Percentiles rank a stretch among this genome's conserved stretches.
These are phyloP conservation scores for Microascus cirrosus DNA, from an alignment of 2,329 filamentous ascomycete genomes.

Conservation along the genomic window DNA sequence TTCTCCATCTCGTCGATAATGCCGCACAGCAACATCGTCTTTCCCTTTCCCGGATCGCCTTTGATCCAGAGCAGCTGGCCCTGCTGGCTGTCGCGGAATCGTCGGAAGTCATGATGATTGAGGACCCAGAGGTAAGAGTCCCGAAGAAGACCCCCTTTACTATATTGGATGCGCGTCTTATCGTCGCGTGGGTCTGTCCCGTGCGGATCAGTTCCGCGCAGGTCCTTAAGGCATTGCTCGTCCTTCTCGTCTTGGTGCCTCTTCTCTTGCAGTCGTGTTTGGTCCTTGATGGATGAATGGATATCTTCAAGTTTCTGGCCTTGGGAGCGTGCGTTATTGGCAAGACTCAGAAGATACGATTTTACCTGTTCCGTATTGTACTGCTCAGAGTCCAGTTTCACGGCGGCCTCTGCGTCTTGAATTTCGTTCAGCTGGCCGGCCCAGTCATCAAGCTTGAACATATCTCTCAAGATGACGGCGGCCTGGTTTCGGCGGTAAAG, in stretches of 20 bases:
- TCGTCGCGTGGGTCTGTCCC: neutral
- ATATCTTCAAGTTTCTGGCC: no score
- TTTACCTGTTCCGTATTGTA: neutral
- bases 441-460: conserved; percentile 22
- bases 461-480: conserved; percentile 15
- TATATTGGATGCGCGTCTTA: neutral
- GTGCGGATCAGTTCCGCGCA: neutral
- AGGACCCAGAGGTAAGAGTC: neutral
- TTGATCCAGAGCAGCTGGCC: neutral
- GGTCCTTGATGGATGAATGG: no score
- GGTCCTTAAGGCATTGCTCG: neutral
- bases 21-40: neutral
- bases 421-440: conserved; percentile 16
- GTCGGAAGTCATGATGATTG: neutral
- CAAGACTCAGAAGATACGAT: no score
- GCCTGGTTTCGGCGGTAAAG: conserved; percentile 19
- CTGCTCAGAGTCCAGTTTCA: conserved; percentile 8
- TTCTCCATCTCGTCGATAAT: neutral
- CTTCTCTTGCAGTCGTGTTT: no score
- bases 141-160: neutral
- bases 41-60: neutral
- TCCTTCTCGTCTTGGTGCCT: no score
- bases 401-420: conserved; percentile 13
- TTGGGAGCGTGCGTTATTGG: no score
- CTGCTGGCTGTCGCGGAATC: neutral